Evolutionary conservation across 768 basidiomycete genomes (phyloP), one percentile per base, ranked within the genome.

Genomic region (Trichaptum fuscoviolaceum): DNA sequence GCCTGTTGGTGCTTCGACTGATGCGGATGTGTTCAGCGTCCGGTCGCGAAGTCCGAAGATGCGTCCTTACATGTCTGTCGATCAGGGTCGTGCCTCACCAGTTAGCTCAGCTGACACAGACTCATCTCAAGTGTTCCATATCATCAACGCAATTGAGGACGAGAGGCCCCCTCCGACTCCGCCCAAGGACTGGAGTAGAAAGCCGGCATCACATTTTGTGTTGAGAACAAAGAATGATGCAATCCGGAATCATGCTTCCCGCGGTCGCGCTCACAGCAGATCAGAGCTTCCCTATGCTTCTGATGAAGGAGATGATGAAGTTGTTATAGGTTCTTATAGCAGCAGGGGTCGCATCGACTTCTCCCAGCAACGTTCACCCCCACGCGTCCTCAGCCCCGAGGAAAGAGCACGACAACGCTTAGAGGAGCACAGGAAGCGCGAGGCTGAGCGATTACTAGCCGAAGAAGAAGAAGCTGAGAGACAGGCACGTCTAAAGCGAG

Each of bases 401-500:
- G 74, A 76, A 58, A 71, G 68, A 25, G 72, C 69, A 34, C 70
- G 58, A 15, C 75, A 71, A 23, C 66, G 66, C n/a, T 65, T 67
- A 59, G 75, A 71, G 24, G 10, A 61, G 35, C 70, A 71, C 1
- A 73, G 68, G 15, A 73, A 71, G 35, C 70, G 62, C 10, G 68
- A 77, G 59, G 69, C 66, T 26, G 84, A 85, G 64, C 83, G 84
- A 63, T 70, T 76, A 63, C 76, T 79, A 52, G 81, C 81, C 5
- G 34, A 78, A 35, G 73, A 71, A 66, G 81, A 83, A 52, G 73
- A 75, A 63, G 72, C 69, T 4, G 65, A 70, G 58, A 71, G 73
- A 25, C 72, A 73, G 65, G 73, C 67, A 4, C 71, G 70, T 6
- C 62, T 72, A 30, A 72, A 70, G 64, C 66, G 63, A 57, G 69